Conservation (phyloP, 2,329 filamentous ascomycete species). For the Colletotrichum sp. region DNA sequence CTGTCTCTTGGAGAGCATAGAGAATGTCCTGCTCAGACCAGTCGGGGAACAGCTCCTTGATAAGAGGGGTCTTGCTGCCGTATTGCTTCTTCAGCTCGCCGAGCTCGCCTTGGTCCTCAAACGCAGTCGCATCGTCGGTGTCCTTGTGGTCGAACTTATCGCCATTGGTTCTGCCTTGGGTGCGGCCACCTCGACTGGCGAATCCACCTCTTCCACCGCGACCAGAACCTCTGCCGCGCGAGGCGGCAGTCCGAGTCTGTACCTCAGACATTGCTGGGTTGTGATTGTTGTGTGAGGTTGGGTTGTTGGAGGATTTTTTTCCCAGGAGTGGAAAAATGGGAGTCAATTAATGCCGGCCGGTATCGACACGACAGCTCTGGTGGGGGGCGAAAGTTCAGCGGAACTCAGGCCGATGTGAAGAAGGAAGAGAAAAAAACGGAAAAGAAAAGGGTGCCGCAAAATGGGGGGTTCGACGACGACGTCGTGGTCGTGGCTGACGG, state of each 20-base stretch:
- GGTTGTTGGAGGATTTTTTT: constrained; percentile 1
- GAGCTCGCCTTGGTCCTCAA: constrained; percentile 85
- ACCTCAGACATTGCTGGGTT: constrained; percentile 82
- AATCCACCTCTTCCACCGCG: constrained; percentile 84
- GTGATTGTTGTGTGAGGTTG: constrained; percentile 8
- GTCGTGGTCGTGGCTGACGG: constrained; percentile 22
- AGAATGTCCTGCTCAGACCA: constrained; percentile 97
- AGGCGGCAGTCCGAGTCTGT: constrained; percentile 80
- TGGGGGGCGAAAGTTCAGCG: constrained; percentile 6
- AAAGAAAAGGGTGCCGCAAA: constrained; percentile 26
- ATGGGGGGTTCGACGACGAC: constrained; percentile 15
- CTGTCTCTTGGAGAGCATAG: constrained; percentile 87
- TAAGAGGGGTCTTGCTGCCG: constrained; percentile 75
- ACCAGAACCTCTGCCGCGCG: constrained; percentile 88
- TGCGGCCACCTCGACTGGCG: constrained; percentile 74
- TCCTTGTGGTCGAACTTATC: constrained; percentile 64
- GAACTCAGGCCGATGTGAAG: constrained; percentile 28
- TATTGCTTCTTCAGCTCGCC: constrained; percentile 92
- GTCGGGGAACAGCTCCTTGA: constrained; percentile 93
- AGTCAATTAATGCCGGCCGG: constrained; percentile 22
- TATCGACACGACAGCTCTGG: constrained; percentile 21
- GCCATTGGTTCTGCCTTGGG: constrained; percentile 70
- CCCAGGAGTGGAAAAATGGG: constrained; percentile 18
- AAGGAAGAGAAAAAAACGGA: constrained; percentile 24
- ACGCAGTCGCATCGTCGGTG: constrained; percentile 61